Evolutionary conservation across 257 asterid species (phyloP), one percentile per base, ranked within the genome.

Genomic region (Capsicum rhomboideum): DNA sequence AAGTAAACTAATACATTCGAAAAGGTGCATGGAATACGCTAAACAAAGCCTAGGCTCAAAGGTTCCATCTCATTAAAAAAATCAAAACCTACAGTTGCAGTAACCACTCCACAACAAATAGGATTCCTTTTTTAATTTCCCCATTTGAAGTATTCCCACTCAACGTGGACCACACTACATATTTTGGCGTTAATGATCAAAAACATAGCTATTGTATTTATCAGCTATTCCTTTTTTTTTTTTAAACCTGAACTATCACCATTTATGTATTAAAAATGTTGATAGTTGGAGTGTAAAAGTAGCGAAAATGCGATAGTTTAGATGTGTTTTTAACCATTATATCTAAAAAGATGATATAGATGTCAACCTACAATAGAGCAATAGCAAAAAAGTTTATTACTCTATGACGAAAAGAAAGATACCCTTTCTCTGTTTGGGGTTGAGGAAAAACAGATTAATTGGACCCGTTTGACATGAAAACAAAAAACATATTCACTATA

Each of bases 131-230:
- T 68, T 69, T 61, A 86, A 74, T 44, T 21, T 21, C 6, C 26
- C 79, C 82, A 68, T 63, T 85, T 88, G 86, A 85, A 82, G 78
- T 34, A 26, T 78, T 82, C 79, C 69, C 44, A 85, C 79, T 42
- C 21, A 83, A 83, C 83, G 84, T 85, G 86, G 44, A 80, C 66
- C 85, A 80, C 84, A 69, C 85, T 78, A 85, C 55, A 10, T 34
- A 34, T 34, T 34, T 34, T 34, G 4, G 40, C 40, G 2, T 2
- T 34, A 34, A 34, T 34, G 44, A 7, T 40, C 44, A 40, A 40
- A 40, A 40, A 40, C 7, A 40, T 7, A 40, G 5, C 44, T 40
- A 6, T 40, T 7, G 44, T 6, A 40, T 40, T 40, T 61, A 61
- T 23, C 4, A 0, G 34, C 10, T 23, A 2, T 21, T 10, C 3